phyloP scores from a whole-genome alignment of 192 early-diverging fungal species.

The Pilaira anomala region DNA sequence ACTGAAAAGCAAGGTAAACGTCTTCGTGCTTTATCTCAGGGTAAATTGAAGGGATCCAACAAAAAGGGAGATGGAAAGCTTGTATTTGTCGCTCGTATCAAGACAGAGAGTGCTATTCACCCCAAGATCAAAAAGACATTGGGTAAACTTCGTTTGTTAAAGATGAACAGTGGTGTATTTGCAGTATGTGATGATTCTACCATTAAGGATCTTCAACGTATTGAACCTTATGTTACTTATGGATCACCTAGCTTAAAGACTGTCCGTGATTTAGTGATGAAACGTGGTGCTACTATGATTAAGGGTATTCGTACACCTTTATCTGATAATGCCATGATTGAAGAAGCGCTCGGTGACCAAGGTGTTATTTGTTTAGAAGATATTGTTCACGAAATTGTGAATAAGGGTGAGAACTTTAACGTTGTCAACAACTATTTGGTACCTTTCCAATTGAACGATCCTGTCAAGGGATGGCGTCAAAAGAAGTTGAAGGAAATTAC shows the following conservation, averaged over 20 bases:
- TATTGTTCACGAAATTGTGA: slow-evolving; percentile 29
- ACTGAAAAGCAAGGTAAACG: slow-evolving; percentile 16
- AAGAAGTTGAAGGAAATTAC: slow-evolving; percentile 14
- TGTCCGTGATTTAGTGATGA: slow-evolving; percentile 23
- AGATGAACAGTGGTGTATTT: slow-evolving; percentile 24
- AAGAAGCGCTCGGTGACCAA: slow-evolving; percentile 16
- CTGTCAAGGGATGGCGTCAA: slow-evolving; percentile 22
- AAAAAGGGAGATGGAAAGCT: slow-evolving; percentile 3
- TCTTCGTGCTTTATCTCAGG: slow-evolving; percentile 8
- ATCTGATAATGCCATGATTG: slow-evolving; percentile 30
- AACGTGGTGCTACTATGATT: slow-evolving; percentile 21
- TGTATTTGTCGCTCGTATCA: slow-evolving; percentile 20
- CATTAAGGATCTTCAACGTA: background rate
- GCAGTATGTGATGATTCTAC: slow-evolving; percentile 1
- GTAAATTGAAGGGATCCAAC: background rate
- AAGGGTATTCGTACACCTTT: slow-evolving; percentile 22
- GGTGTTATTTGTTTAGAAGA: slow-evolving; percentile 34
- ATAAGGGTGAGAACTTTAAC: slow-evolving; percentile 14
- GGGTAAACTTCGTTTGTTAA: slow-evolving; percentile 2
- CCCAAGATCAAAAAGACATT: slow-evolving; percentile 10
- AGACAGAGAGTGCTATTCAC: slow-evolving; percentile 4
- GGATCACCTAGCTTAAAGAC: slow-evolving; percentile 23
- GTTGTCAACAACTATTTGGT: slow-evolving; percentile 8
- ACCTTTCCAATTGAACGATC: slow-evolving; percentile 15
- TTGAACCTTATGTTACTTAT: slow-evolving; percentile 22